Evolutionary conservation across 2,329 filamentous ascomycete genomes (phyloP).

Genomic region (Ophiocordyceps camponoti-saundersi): DNA sequence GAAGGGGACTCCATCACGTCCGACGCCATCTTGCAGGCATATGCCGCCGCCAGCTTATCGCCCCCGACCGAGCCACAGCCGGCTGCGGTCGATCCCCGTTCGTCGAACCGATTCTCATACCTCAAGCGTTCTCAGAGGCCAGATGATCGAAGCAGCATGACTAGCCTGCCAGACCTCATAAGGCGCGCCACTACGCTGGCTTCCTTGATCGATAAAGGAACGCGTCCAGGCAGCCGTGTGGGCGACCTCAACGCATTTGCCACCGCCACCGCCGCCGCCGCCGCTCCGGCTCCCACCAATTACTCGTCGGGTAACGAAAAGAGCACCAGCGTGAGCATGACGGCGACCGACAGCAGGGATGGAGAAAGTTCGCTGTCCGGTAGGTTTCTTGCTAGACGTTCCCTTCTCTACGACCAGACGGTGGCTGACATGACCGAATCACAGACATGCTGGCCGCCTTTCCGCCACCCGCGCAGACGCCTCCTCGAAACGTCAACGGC

Average conservation of each 20-base stretch:
- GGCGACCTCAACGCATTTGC: constrained; percentile 25
- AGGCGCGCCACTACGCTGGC: constrained; percentile 73
- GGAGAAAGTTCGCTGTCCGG: constrained; percentile 9
- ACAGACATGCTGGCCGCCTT: constrained; percentile 47
- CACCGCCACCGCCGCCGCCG: not conserved
- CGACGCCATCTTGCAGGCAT: constrained; percentile 31
- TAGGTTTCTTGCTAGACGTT: not conserved
- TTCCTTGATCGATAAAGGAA: constrained; percentile 73
- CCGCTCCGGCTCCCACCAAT: not conserved
- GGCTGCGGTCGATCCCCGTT: not conserved
- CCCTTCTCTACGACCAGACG: not conserved
- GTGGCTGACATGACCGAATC: not conserved
- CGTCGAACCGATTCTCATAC: not conserved
- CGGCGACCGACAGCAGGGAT: constrained; percentile 15
- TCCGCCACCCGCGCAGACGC: constrained; percentile 39
- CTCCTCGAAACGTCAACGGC: constrained; percentile 17
- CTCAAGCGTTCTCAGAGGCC: not conserved
- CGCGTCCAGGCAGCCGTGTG: constrained; percentile 40
- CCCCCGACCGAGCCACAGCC: constrained; percentile 34
- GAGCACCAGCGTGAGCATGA: not conserved
- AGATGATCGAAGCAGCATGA: constrained; percentile 26
- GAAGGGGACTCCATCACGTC: constrained; percentile 15
- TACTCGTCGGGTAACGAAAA: not conserved
- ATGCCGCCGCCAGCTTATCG: constrained; percentile 28
- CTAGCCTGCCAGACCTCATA: constrained; percentile 83